Evolutionary conservation across 371 early-diverging fungal species (phyloP).

Genomic region (Mortierella sp.): DNA sequence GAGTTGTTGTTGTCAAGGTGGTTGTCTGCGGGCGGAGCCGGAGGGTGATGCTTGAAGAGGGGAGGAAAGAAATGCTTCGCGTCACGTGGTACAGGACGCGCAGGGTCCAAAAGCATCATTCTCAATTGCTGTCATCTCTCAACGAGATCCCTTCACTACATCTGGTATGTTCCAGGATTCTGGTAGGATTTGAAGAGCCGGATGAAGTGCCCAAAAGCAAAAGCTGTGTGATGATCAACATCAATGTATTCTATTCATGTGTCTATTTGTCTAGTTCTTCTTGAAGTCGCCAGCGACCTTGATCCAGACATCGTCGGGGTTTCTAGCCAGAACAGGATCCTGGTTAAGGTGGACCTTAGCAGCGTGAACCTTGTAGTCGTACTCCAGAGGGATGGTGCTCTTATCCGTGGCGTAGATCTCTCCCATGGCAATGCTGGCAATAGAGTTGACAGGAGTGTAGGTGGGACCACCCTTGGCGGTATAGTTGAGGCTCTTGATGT

Average conservation of each 20-base stretch:
- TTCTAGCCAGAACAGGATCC: constrained; percentile 18
- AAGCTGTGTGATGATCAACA: no score
- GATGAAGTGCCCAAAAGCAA: no score
- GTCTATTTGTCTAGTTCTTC: not conserved
- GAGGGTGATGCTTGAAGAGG: no score
- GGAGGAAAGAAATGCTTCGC: no score
- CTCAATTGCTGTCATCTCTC: no score
- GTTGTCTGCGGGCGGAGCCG: no score
- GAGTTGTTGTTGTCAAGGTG: constrained; percentile 37
- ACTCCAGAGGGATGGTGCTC: constrained; percentile 30
- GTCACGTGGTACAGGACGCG: no score
- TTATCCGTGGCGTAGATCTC: constrained; percentile 27
- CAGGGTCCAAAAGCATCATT: no score
- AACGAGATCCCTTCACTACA: no score
- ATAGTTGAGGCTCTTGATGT: constrained; percentile 4
- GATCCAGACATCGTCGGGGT: constrained; percentile 37
- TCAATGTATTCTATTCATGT: no score
- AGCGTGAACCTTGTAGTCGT: constrained; percentile 25
- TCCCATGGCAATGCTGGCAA: constrained; percentile 16
- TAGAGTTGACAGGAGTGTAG: constrained; percentile 4
- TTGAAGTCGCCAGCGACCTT: constrained; percentile 31
- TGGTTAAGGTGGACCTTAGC: constrained; percentile 31
- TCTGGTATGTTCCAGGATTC: no score
- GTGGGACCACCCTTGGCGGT: constrained; percentile 9
- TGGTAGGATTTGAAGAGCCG: no score